These are phyloP conservation scores for Drechslerella coelobrocha DNA, from an alignment of 2,329 filamentous ascomycete genomes.

Conservation along the genomic window DNA sequence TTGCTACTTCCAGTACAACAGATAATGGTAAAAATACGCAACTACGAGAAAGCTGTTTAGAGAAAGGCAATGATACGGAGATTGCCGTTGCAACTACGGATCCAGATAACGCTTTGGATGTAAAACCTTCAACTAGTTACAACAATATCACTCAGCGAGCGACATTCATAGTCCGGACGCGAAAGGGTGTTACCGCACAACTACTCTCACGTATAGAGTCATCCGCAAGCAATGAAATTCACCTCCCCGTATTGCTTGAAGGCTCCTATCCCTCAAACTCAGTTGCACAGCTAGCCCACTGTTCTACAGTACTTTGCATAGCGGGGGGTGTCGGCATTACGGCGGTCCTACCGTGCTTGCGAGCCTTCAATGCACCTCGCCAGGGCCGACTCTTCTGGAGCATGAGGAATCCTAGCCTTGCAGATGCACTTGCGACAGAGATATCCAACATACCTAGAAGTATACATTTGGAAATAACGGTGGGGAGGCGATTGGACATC, in stretches of 20 bases:
- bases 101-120: constrained; percentile 4
- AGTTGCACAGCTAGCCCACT: constrained; percentile 50
- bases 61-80: constrained; percentile 12
- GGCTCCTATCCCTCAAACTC: constrained; percentile 47
- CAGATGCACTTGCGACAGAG: constrained; percentile 9
- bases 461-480: constrained; percentile 17
- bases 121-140: background rate
- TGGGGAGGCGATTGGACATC: constrained; percentile 19
- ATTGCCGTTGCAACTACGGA: background rate
- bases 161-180: constrained; percentile 13
- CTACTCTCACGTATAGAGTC: constrained; percentile 8
- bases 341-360: constrained; percentile 54
- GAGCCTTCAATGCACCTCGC: constrained; percentile 16
- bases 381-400: constrained; percentile 29
- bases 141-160: background rate
- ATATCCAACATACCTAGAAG: constrained; percentile 16
- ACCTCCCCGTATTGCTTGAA: constrained; percentile 24
- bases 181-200: constrained; percentile 16
- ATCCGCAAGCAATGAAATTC: background rate
- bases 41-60: background rate
- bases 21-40: background rate
- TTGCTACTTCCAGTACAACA: constrained; percentile 21
- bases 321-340: constrained; percentile 58
- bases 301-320: constrained; percentile 55
- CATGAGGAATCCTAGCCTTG: constrained; percentile 11